Conservation (phyloP, 2,329 filamentous ascomycete species). For the Colletotrichum sp. region DNA sequence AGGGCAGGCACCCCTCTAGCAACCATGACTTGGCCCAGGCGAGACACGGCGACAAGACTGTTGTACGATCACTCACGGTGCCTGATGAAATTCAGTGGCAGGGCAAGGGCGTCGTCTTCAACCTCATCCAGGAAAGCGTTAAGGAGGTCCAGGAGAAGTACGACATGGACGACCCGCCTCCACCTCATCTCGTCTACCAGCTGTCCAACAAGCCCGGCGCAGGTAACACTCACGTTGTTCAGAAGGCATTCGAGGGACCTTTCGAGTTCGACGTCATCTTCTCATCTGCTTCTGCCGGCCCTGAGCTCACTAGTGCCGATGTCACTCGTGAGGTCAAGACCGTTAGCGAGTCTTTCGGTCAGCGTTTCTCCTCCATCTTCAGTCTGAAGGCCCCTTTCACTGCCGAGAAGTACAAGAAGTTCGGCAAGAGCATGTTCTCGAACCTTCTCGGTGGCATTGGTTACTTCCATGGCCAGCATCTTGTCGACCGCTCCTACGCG, state of each 20-base stretch:
- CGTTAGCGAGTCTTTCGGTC: constrained; percentile 70
- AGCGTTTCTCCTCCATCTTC: constrained; percentile 76
- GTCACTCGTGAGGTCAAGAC: constrained; percentile 72
- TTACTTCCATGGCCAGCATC: constrained; percentile 88
- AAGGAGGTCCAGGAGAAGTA: constrained; percentile 52
- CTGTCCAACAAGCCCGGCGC: constrained; percentile 69
- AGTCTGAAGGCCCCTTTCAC: constrained; percentile 78
- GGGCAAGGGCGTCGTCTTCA: constrained; percentile 68
- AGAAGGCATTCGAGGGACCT: constrained; percentile 87
- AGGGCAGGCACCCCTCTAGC: constrained; percentile 64
- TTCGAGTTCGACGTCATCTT: constrained; percentile 96
- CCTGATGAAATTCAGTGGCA: constrained; percentile 81
- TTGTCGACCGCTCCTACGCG: constrained; percentile 92
- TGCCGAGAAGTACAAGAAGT: constrained; percentile 72
- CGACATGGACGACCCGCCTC: constrained; percentile 69
- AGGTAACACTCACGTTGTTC: constrained; percentile 86
- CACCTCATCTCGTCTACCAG: constrained; percentile 85
- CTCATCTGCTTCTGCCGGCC: constrained; percentile 58
- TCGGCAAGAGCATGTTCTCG: constrained; percentile 90
- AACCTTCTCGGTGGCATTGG: constrained; percentile 94
- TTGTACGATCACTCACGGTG: constrained; percentile 73
- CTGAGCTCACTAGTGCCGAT: constrained; percentile 61
- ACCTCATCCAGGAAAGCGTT: constrained; percentile 56
- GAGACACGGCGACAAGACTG: constrained; percentile 76
- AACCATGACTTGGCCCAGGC: constrained; percentile 68